Evolutionary conservation across 306 rosid species (phyloP), one percentile per base, ranked within the genome.

Genomic region (Carpinus fangiana): DNA sequence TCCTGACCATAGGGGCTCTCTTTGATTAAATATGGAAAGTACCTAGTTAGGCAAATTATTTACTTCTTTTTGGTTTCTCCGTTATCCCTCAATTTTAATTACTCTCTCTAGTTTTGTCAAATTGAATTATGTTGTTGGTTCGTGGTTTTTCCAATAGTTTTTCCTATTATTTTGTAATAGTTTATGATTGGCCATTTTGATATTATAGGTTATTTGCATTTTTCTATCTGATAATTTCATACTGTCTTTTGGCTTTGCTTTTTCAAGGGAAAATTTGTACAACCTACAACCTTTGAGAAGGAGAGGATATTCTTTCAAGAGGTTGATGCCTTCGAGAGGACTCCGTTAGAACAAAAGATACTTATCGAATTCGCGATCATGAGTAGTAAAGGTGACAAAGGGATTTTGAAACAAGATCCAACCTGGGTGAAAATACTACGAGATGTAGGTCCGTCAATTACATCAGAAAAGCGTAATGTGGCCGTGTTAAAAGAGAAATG

Each of bases 291-390:
- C 55, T 90, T 88, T 70, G 98, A 91, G 51, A 88, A 84, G 84
- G 97, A 92, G 85, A 88, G 70, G 73, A 76, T 75, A 72, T 95
- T 91, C 88, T 92, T 92, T 85, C 79, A 91, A 79, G 93, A 91
- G 84, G 93, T 95, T 81, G 98, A 95, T 86, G 97, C 92, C 80
- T 93, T 88, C 74, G 95, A 95, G 86, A n/a, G n/a, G n/a, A n/a
- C n/a, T n/a, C n/a, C n/a, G n/a, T n/a, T n/a, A n/a, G n/a, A n/a
- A n/a, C n/a, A n/a, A n/a, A n/a, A n/a, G n/a, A n/a, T n/a, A n/a
- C n/a, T n/a, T n/a, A n/a, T n/a, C n/a, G n/a, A n/a, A n/a, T n/a
- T n/a, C n/a, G n/a, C n/a, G n/a, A n/a, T n/a, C n/a, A n/a, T n/a
- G n/a, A n/a, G n/a, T n/a, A n/a, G n/a, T n/a, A n/a, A n/a, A n/a